Base-by-base conservation (phyloP, 108 stramenopile species). In the Nitzschia sp. region DNA sequence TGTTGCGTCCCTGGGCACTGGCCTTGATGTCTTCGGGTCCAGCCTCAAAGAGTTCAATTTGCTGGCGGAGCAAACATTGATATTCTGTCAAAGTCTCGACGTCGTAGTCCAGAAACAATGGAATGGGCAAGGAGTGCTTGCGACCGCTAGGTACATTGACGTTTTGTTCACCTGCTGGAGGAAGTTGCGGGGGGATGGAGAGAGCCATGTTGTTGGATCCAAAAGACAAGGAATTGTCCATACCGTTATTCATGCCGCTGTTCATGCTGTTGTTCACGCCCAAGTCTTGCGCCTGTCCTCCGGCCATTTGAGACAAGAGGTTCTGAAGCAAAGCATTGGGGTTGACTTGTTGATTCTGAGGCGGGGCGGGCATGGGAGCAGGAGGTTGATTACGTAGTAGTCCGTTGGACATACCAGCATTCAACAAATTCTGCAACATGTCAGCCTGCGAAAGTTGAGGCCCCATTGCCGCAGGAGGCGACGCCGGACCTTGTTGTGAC, bases 21-120 rank as follows among this genome's bases (percentile, higher is more conserved):
- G 63, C 54, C 25, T 43, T 50, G 25, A 75, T 56, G 42, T 80
- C 79, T 20, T 78, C 76, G 12, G 67, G 44, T 14, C 64, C 54
- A 12, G 80, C 80, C 41, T 79, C 78, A 44, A 85, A 85, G 42
- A 76, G 52, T 57, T 85, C 84, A 57, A 85, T 80, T 46, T 85
- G 84, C 59, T 81, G 56, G 3, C 84, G 69, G 40, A 85, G 43
- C 20, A 85, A 58, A 53, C 74, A 76, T 59, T 85, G 84, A 42
- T 85, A 79, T 12, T 69, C 67, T 10, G 84, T 73, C 40, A 85
- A 41, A 10, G 39, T 55, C 12, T 73, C 67, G 10, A 65, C 67
- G 51, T 81, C 80, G 42, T 22, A 67, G 46, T 46, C 53, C 59
- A 70, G 60, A 11, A 20, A 59, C 8, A 71, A 0, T 17, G 53